Evolutionary conservation across 306 rosid genomes (phyloP).

Genomic region (Astragalus membranaceus): DNA sequence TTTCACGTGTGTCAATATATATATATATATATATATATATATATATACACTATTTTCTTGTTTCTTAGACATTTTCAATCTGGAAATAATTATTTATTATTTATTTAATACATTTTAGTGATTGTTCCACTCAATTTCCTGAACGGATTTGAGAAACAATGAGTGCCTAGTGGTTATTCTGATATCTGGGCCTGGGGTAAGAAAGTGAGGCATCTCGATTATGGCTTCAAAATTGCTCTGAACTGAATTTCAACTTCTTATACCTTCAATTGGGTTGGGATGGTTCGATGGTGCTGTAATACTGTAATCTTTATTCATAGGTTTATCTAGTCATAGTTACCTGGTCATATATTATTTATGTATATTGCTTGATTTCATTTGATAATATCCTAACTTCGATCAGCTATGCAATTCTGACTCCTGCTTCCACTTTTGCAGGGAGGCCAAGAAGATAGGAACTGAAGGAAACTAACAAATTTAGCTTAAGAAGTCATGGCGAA

Average conservation of each 20-base stretch:
- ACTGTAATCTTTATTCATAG: not conserved
- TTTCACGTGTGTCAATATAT: not conserved
- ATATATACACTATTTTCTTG: too few species aligned
- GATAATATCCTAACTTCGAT: not conserved
- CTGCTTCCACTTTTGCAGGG: constrained; percentile 23
- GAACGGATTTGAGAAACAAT: not conserved
- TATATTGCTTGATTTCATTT: not conserved
- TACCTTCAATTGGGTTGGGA: not conserved
- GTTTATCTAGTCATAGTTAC: not conserved
- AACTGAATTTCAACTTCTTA: not conserved
- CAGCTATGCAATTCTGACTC: not conserved
- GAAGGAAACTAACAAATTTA: not conserved
- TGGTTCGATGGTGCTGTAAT: not conserved
- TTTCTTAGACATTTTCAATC: not conserved
- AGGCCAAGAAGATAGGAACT: not conserved
- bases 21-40: too few species aligned
- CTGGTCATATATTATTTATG: not conserved
- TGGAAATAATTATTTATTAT: not conserved
- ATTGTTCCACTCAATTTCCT: not conserved
- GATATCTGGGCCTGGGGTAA: not conserved
- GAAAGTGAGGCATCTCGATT: not conserved
- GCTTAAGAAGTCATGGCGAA: constrained; percentile 34
- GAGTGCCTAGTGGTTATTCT: not conserved
- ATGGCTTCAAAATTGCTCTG: not conserved
- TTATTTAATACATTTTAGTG: not conserved